A percentile compares a stretch with the other conserved stretches of the same genome.
Conservation (phyloP, 495 filamentous ascomycete species). For the Neurospora terricola region DNA sequence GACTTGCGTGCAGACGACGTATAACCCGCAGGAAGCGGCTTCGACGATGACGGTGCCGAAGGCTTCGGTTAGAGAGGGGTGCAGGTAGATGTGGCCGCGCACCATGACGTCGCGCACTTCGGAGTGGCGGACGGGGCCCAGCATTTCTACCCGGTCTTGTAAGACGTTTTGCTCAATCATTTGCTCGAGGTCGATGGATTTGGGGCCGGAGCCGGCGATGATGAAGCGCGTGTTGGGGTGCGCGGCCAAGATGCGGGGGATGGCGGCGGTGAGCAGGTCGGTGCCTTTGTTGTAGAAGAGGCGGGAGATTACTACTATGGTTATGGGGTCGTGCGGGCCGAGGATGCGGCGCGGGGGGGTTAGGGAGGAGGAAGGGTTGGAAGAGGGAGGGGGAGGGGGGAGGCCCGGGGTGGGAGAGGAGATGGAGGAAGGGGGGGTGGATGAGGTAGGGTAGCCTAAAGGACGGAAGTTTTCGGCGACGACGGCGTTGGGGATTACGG, state of each 20-base stretch:
- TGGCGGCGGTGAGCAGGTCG: conserved; percentile 85
- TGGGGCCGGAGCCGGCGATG: conserved; percentile 89
- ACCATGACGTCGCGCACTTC: conserved; percentile 99
- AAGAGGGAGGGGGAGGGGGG: conserved; percentile 14
- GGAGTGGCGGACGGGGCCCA: conserved; percentile 87
- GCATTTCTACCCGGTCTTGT: conserved; percentile 84
- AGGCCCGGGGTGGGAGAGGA: conserved; percentile 15
- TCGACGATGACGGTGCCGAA: conserved; percentile 98
- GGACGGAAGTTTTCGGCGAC: conserved; percentile 94
- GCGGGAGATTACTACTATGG: conserved; percentile 92
- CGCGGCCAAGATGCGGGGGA: conserved; percentile 78
- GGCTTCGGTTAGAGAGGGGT: conserved; percentile 89
- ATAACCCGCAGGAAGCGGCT: conserved; percentile 87
- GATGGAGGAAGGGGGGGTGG: conserved; percentile 20
- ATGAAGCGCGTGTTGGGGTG: conserved; percentile 95
- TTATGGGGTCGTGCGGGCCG: conserved; percentile 77
- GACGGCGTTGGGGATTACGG: conserved; percentile 93
- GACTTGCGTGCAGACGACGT: conserved; percentile 92
- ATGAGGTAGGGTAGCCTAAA: conserved; percentile 33
- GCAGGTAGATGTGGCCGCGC: conserved; percentile 89
- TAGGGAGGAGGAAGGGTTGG: not conserved
- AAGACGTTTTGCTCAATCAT: conserved; percentile 95
- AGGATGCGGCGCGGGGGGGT: conserved; percentile 31
- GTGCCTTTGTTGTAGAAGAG: conserved; percentile 99
- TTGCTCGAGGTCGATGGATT: conserved; percentile 94